Evolutionary conservation across 441 rosid genomes (phyloP), one percentile per base, ranked within the genome.

Genomic region (Populus trichocarpa): DNA sequence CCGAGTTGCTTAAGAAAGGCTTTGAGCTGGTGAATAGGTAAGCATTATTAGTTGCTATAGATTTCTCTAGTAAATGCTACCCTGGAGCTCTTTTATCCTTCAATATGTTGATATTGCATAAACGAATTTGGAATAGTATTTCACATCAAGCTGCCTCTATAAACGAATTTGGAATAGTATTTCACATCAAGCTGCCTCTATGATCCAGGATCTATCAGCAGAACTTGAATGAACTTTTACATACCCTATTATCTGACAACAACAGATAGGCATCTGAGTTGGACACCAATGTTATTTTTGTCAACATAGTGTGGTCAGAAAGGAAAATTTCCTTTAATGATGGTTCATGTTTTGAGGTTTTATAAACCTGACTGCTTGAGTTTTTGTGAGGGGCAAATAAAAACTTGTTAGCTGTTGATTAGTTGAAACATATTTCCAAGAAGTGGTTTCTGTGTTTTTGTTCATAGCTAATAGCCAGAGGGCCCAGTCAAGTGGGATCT

Each of bases 11-110:
- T 75, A 91, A 81, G 83, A 84, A 83, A 77, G 99, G 99, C 74
- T 96, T 96, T 72, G 97, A 92, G 79, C 90, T 92, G 72, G 97
- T 96, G 70, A 90, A 91, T 70, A 92, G 98, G 99, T 93, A 86
- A 12, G 50, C 73, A 30, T 22, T 53, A 67, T 78, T 40, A 23
- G 81, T 75, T 36, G 26, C 5, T 59, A 26, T 20, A 53, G 2
- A 25, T 71, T 26, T 33, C 25, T 66, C 20, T 18, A 25, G 10
- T 63, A 25, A 35, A 46, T 7, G 5, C 6, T 63, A 22, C 4
- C 36, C 13, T 11, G 32, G 30, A 30, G 32, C 65, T 23, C 13
- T 59, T 25, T 32, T 32, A 10, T 78, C 68, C 59, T 20, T 3
- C 3, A n/a, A 3, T 68, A 11, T 64, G 40, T n/a, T 33, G 40